Evolutionary conservation across 768 basidiomycete genomes (phyloP).

Genomic region (Chalciporus pseudorubinellus): DNA sequence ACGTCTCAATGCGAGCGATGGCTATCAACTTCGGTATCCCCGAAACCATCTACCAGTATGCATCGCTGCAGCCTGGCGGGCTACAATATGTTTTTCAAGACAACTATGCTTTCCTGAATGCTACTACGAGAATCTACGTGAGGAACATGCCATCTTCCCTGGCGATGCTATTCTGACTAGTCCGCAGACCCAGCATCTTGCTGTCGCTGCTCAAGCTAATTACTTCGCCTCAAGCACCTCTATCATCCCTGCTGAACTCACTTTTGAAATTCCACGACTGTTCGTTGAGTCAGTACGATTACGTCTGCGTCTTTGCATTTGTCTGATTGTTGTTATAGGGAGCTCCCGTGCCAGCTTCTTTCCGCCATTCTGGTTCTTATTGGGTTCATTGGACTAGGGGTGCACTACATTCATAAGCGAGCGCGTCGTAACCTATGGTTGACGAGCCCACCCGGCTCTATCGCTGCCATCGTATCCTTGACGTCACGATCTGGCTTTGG

Average conservation of each 20-base stretch:
- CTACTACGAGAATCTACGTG: constrained; percentile 42
- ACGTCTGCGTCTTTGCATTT: neutral
- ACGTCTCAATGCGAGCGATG: constrained; percentile 49
- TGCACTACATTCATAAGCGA: constrained; percentile 48
- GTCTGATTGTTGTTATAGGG: constrained; percentile 33
- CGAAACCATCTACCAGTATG: constrained; percentile 56
- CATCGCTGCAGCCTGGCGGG: constrained; percentile 42
- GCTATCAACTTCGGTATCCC: constrained; percentile 54
- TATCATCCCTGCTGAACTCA: constrained; percentile 39
- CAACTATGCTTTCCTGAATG: constrained; percentile 49
- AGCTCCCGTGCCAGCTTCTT: constrained; percentile 51
- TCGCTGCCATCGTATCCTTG: constrained; percentile 54
- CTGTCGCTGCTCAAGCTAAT: constrained; percentile 53
- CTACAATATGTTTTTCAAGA: constrained; percentile 45
- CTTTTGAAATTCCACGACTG: constrained; percentile 46
- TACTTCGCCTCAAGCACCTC: constrained; percentile 50
- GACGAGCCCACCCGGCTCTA: constrained; percentile 55
- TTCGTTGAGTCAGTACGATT: constrained; percentile 57
- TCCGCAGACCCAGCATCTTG: constrained; percentile 54
- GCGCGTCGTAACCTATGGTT: constrained; percentile 50
- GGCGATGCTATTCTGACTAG: neutral
- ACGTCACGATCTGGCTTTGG: constrained; percentile 63
- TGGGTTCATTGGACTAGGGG: constrained; percentile 44
- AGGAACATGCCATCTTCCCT: constrained; percentile 4
- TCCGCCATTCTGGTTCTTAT: constrained; percentile 46